phyloP scores from a whole-genome alignment of 1,284 basidiomycete genomes.

The Microstroma glucosiphilum region DNA sequence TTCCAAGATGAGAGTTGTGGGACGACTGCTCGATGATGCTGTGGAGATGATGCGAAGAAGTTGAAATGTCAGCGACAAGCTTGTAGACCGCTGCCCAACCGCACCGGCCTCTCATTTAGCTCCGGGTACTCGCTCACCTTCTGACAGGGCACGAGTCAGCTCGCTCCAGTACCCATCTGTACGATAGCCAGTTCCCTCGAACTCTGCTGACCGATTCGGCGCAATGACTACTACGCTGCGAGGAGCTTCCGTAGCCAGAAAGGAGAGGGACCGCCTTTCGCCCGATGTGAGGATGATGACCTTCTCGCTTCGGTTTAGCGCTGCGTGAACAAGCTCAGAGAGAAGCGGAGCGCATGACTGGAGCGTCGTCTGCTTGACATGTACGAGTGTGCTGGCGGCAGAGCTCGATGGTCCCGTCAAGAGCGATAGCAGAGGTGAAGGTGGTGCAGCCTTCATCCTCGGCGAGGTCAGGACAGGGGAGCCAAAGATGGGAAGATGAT shows the following conservation, averaged over 20 bases:
- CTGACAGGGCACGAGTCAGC: too few relatives aligned
- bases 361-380: constrained; percentile 1
- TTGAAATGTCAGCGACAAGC: too few relatives aligned
- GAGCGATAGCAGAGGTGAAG: not conserved
- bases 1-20: not conserved
- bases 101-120: too few relatives aligned
- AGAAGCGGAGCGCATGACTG: not conserved
- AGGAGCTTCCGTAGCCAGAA: not conserved
- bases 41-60: too few relatives aligned
- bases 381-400: not conserved
- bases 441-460: not conserved
- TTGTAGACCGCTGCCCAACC: too few relatives aligned
- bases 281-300: not conserved
- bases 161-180: not conserved
- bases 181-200: not conserved
- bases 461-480: too few relatives aligned
- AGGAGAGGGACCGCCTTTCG: not conserved
- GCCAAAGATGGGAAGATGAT: too few relatives aligned
- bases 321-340: not conserved
- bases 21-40: not conserved
- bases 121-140: too few relatives aligned
- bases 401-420: too few relatives aligned
- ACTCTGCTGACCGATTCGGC: not conserved
- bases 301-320: not conserved
- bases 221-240: not conserved